Percentiles rank a stretch among this genome's conserved stretches.
phyloP scores from a whole-genome alignment of 2,329 filamentous ascomycete genomes.

The Tolypocladium ophioglossoides region DNA sequence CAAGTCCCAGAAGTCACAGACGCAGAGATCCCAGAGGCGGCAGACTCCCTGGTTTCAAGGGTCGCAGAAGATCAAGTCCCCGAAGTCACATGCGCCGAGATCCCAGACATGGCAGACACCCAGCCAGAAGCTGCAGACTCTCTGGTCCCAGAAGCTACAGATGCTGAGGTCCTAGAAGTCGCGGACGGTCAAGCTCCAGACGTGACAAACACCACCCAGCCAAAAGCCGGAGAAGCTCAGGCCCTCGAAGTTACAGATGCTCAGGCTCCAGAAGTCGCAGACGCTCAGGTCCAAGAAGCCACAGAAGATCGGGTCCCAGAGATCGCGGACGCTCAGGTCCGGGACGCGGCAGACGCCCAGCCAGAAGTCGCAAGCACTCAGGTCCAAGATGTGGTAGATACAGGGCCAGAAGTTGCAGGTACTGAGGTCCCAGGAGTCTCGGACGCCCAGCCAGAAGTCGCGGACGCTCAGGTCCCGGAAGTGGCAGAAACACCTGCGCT shows the following conservation, averaged over 20 bases:
- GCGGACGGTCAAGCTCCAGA: too few species aligned
- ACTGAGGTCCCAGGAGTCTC: neutral
- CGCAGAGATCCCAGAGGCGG: too few species aligned
- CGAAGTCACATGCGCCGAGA: too few species aligned
- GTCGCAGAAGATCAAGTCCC: too few species aligned
- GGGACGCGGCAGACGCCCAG: too few species aligned
- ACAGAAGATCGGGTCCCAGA: neutral
- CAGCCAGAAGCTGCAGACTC: neutral
- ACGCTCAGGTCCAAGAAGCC: neutral
- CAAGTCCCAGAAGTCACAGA: too few species aligned
- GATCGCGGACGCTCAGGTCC: too few species aligned
- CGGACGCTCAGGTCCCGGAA: neutral
- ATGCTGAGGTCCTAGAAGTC: neutral
- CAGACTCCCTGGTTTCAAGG: too few species aligned
- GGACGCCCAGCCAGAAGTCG: neutral
- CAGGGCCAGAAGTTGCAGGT: neutral
- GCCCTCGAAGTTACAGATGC: too few species aligned
- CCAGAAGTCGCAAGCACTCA: neutral
- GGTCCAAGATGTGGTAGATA: neutral
- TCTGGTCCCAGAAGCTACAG: neutral
- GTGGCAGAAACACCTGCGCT: neutral
- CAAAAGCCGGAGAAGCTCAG: neutral
- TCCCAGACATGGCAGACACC: neutral
- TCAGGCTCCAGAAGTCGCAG: neutral
- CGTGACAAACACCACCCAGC: neutral